Conservation (phyloP, 2,329 filamentous ascomycete genomes). For the Claviceps lovelessii region DNA sequence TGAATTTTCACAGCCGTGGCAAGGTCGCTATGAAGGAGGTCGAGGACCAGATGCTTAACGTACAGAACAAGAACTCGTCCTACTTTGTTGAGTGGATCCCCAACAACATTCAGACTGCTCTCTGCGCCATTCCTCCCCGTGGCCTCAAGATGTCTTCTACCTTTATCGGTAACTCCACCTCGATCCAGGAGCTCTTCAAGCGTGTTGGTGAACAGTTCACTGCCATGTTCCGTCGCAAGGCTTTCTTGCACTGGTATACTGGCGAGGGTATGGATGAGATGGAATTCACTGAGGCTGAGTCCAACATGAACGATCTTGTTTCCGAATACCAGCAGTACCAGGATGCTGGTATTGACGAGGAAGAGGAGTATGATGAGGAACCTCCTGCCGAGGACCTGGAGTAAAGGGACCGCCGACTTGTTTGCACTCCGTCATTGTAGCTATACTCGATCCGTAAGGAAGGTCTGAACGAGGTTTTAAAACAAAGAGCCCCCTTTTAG, state of each 20-base stretch:
- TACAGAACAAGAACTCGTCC: constrained; percentile 98
- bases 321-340: constrained; percentile 99
- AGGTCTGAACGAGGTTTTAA: background rate
- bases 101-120: constrained; percentile 98
- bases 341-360: constrained; percentile 92
- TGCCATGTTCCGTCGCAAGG: constrained; percentile 99
- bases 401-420: constrained; percentile 9
- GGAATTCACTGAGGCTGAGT: constrained; percentile 99
- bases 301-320: constrained; percentile 99
- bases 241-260: constrained; percentile 99
- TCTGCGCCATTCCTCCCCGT: constrained; percentile 95
- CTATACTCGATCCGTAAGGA: background rate
- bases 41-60: constrained; percentile 99
- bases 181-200: constrained; percentile 99
- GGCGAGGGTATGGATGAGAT: constrained; percentile 99
- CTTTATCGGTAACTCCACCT: constrained; percentile 97
- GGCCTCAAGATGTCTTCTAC: constrained; percentile 98
- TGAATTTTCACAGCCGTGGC: constrained; percentile 48
- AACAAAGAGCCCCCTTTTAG: background rate
- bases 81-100: constrained; percentile 99
- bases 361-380: constrained; percentile 92
- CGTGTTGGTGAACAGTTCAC: constrained; percentile 98
- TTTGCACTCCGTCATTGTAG: constrained; percentile 3
- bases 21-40: constrained; percentile 99
- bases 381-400: constrained; percentile 52